Evolutionary conservation across 2,329 filamentous ascomycete genomes (phyloP).

Genomic region (Clarireedia homoeocarpa): DNA sequence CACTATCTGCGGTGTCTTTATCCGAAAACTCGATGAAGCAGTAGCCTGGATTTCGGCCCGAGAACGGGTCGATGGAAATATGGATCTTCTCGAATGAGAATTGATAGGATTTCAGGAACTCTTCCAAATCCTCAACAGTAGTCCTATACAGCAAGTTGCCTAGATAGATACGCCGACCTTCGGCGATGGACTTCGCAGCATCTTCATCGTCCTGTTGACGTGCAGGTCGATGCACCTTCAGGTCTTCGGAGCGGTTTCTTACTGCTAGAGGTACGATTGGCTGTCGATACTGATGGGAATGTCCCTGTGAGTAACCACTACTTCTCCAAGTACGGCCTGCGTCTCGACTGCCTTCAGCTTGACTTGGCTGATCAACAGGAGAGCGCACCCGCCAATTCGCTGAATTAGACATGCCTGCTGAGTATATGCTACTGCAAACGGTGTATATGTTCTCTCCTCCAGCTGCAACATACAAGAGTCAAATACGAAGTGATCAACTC

Average conservation of each 20-base stretch:
- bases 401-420: background rate
- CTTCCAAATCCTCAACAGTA: background rate
- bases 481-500: no score
- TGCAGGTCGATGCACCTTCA: background rate
- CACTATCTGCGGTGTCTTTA: background rate
- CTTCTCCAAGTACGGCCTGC: background rate
- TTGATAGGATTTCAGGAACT: background rate
- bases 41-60: background rate
- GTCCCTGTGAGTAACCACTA: background rate
- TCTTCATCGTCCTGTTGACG: background rate
- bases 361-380: background rate
- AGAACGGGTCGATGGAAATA: background rate
- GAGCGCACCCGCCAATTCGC: background rate
- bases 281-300: background rate
- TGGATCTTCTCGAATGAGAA: background rate
- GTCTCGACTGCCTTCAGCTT: background rate
- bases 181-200: background rate
- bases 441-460: no score
- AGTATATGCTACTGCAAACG: no score
- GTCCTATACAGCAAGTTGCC: background rate
- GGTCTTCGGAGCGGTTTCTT: background rate
- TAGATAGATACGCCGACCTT: conserved; percentile 1
- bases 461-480: no score
- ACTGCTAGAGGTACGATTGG: background rate
- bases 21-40: conserved; percentile 1